phyloP scores from a whole-genome alignment of 805 yeast genomes.

The Vanderwaltozyma yarrowii region DNA sequence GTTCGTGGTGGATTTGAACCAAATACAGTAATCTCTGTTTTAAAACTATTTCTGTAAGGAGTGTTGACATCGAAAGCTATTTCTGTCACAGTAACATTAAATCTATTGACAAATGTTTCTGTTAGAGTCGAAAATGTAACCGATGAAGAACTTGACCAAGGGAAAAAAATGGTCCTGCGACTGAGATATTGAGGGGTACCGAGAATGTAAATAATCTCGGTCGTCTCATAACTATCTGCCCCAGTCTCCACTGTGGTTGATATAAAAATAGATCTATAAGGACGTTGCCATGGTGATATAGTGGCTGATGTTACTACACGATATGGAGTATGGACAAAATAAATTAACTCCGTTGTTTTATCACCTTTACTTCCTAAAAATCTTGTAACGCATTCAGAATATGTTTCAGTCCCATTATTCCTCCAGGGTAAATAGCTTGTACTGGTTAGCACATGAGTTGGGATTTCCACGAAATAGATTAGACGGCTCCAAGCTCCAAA shows the following conservation, averaged over 20 bases:
- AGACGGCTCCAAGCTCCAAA: neutral
- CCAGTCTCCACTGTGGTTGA: slow-evolving; percentile 3
- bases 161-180: neutral
- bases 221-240: neutral
- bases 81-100: neutral
- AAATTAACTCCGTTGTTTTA: neutral
- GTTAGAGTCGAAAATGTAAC: neutral
- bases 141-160: neutral
- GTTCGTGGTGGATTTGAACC: neutral
- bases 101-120: neutral
- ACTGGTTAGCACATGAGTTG: neutral
- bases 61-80: neutral
- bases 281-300: neutral
- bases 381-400: neutral
- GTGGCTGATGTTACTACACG: neutral
- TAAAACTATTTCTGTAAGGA: neutral
- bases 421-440: neutral
- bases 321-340: neutral
- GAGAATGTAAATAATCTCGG: neutral
- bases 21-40: neutral
- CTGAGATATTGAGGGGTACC: neutral
- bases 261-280: slow-evolving; percentile 1
- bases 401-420: neutral
- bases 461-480: neutral
- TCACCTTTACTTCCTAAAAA: neutral